These are phyloP conservation scores for Rhododendron kiyosumense DNA, from an alignment of 148 eudicot species.

Conservation along the genomic window DNA sequence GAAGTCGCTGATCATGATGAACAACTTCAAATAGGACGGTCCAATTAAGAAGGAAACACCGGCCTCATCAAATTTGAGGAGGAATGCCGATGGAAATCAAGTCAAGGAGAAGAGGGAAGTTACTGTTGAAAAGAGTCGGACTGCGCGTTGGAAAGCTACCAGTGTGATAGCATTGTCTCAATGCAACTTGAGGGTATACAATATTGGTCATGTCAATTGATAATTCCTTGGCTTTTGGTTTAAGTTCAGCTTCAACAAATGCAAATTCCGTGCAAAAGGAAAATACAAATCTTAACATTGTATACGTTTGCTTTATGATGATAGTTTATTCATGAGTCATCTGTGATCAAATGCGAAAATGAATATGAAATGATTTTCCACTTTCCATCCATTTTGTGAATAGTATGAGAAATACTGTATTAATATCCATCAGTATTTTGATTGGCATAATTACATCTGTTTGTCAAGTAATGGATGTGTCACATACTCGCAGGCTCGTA, in stretches of 20 bases:
- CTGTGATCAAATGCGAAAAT: not conserved
- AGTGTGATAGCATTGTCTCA: conserved; percentile 64
- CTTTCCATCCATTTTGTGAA: not conserved
- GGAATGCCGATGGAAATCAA: conserved; percentile 15
- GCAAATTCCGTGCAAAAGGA: not conserved
- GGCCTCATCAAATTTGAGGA: conserved; percentile 27
- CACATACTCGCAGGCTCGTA: not conserved
- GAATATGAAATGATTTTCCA: not conserved
- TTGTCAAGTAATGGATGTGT: not conserved
- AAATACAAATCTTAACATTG: not conserved
- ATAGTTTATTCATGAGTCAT: not conserved
- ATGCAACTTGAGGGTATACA: conserved; percentile 49
- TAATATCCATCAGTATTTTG: not conserved
- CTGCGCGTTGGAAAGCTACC: conserved; percentile 71
- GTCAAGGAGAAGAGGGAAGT: conserved; percentile 17
- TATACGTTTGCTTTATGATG: not conserved
- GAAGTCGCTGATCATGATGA: not conserved
- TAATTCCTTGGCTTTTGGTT: not conserved
- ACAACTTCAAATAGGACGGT: conserved; percentile 49
- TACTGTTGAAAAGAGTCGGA: conserved; percentile 34
- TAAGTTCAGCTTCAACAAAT: not conserved
- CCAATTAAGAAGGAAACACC: conserved; percentile 57
- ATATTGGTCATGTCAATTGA: not conserved
- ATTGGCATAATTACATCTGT: not conserved
- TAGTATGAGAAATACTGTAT: not conserved